Conservation (phyloP, 2,329 filamentous ascomycete genomes). For the Pseudopithomyces chartarum region DNA sequence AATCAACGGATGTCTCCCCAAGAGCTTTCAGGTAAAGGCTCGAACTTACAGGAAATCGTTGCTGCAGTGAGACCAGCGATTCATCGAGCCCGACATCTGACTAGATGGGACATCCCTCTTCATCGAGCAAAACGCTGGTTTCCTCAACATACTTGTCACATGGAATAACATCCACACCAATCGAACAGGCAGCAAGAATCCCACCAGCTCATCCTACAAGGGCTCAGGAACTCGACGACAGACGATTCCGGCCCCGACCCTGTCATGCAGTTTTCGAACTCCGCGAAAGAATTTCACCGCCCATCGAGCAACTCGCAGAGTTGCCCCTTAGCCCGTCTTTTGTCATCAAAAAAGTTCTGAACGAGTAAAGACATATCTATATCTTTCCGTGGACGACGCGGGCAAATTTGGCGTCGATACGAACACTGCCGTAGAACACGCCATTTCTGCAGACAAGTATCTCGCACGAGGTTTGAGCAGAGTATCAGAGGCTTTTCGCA, state of each 20-base stretch:
- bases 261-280: too few relatives aligned
- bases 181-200: conserved; percentile 19
- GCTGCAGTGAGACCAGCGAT: conserved; percentile 18
- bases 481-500: not conserved
- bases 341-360: not conserved
- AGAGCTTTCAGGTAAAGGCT: conserved; percentile 10
- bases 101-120: conserved; percentile 21
- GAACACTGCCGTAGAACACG: not conserved
- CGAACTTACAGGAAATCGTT: conserved; percentile 16
- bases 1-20: conserved; percentile 13
- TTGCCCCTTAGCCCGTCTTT: too few relatives aligned
- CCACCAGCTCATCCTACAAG: conserved; percentile 24
- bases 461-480: not conserved
- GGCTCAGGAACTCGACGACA: not conserved
- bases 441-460: not conserved
- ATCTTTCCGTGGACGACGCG: not conserved
- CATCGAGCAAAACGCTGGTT: conserved; percentile 17
- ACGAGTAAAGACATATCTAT: not conserved
- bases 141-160: conserved; percentile 18
- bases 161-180: conserved; percentile 26
- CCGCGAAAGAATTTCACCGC: too few relatives aligned
- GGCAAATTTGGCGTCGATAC: not conserved
- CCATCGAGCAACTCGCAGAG: not conserved
- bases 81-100: conserved; percentile 11
- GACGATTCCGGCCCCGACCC: too few relatives aligned